Conservation (phyloP, 441 rosid genomes). For the Bocquillonia castaneifolia region DNA sequence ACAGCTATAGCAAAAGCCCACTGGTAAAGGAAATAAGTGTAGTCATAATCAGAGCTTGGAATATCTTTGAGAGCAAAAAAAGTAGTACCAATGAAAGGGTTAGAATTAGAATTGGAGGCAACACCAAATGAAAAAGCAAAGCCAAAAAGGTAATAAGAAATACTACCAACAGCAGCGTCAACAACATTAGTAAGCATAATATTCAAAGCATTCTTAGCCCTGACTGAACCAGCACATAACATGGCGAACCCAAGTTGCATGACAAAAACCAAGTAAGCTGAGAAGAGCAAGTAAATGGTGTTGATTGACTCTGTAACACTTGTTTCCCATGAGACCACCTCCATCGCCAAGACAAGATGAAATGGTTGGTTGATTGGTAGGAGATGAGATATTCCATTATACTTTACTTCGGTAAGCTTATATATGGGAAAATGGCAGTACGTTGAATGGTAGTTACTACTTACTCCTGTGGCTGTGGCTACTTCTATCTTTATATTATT, state of each 20-base stretch:
- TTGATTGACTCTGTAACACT: constrained; percentile 52
- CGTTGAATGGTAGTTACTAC: constrained; percentile 39
- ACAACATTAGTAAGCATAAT: constrained; percentile 86
- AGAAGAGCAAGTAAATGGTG: constrained; percentile 69
- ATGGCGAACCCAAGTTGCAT: constrained; percentile 95
- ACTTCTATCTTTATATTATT: background rate
- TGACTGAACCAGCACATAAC: constrained; percentile 83
- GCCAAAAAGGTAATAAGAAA: constrained; percentile 72
- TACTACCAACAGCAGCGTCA: constrained; percentile 78
- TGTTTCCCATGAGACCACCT: constrained; percentile 45
- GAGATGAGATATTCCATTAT: constrained; percentile 10
- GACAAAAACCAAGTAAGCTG: constrained; percentile 72
- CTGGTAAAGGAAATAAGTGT: constrained; percentile 63
- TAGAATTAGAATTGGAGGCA: constrained; percentile 39
- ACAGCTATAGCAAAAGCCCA: constrained; percentile 87
- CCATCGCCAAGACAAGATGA: constrained; percentile 28
- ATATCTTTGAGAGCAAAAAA: constrained; percentile 56
- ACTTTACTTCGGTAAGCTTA: background rate
- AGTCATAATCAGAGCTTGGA: constrained; percentile 44
- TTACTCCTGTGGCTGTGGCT: background rate
- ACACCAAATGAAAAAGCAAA: constrained; percentile 74
- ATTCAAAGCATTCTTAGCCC: constrained; percentile 79
- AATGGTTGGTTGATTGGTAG: constrained; percentile 23
- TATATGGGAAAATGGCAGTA: background rate
- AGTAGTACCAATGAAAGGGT: constrained; percentile 64